Conservation (phyloP, 257 asterid genomes). For the Nicotiana tabacum region DNA sequence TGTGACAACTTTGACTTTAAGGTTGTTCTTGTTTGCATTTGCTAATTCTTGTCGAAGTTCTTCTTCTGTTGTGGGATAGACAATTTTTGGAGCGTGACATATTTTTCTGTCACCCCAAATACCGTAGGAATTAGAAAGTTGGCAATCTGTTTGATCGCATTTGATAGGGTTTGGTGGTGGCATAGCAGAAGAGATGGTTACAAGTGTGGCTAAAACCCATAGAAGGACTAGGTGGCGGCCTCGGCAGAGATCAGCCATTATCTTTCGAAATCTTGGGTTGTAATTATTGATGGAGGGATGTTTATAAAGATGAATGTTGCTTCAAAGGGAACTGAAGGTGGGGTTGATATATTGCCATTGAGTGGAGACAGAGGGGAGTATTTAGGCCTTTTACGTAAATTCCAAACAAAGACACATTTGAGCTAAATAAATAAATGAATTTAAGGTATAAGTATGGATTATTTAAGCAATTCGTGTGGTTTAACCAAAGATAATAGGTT, state of each 20-base stretch:
- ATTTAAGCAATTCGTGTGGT: too few relatives aligned
- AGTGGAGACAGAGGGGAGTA: not conserved
- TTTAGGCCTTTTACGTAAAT: not conserved
- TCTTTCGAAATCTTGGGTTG: not conserved
- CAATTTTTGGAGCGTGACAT: conserved; percentile 42
- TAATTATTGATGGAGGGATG: not conserved
- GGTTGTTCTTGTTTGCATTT: conserved; percentile 39
- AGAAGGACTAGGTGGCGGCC: conserved; percentile 8
- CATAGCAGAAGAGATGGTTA: conserved; percentile 27
- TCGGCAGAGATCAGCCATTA: conserved; percentile 10
- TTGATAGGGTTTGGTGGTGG: conserved; percentile 67
- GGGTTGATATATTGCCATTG: not conserved
- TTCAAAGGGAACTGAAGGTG: conserved; percentile 27
- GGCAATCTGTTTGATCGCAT: conserved; percentile 51
- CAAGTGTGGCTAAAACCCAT: not conserved
- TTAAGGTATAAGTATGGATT: too few relatives aligned
- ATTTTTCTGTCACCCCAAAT: conserved; percentile 59
- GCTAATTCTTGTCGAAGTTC: conserved; percentile 59
- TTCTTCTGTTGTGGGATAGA: conserved; percentile 61
- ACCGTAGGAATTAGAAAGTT: conserved; percentile 58
- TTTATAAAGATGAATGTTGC: conserved; percentile 16
- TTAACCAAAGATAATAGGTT: too few relatives aligned
- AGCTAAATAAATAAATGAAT: not conserved
- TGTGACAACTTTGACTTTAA: conserved; percentile 57
- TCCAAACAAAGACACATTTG: not conserved